phyloP scores from a whole-genome alignment of 768 basidiomycete species.

The Lenzites betulinus region DNA sequence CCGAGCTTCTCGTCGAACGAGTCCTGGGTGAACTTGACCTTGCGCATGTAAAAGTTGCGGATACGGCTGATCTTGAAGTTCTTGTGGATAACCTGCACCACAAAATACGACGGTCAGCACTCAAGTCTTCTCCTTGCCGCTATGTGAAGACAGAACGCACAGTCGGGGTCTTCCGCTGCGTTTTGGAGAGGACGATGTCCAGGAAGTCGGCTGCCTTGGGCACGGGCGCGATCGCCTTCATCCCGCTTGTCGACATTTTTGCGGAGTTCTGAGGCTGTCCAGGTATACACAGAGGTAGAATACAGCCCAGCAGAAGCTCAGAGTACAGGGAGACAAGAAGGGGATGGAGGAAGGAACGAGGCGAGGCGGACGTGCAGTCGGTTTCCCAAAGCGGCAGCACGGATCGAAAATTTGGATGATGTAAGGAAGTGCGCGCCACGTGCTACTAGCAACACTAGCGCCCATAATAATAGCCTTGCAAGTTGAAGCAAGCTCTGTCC shows the following conservation, averaged over 20 bases:
- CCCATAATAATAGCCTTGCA: too few relatives aligned
- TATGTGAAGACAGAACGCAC: slow-evolving; percentile 41
- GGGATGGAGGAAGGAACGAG: neutral
- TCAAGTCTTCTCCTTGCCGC: neutral
- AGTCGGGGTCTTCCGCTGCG: slow-evolving; percentile 97
- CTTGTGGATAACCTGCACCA: slow-evolving; percentile 88
- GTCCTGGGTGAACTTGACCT: slow-evolving; percentile 98
- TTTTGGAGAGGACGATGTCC: slow-evolving; percentile 91
- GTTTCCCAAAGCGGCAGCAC: neutral
- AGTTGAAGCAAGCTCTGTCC: too few relatives aligned
- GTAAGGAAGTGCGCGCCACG: neutral
- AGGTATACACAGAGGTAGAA: neutral
- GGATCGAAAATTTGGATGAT: slow-evolving; percentile 24
- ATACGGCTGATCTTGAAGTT: slow-evolving; percentile 99
- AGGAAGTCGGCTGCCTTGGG: slow-evolving; percentile 94
- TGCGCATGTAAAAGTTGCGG: slow-evolving; percentile 98
- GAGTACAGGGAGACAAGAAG: neutral
- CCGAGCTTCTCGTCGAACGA: slow-evolving; percentile 94
- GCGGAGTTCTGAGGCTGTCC: neutral
- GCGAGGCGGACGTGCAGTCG: neutral
- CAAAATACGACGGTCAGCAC: neutral
- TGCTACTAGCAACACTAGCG: neutral
- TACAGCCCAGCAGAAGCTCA: neutral
- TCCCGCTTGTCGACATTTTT: slow-evolving; percentile 79
- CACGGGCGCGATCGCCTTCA: slow-evolving; percentile 98